phyloP scores from a whole-genome alignment of 768 basidiomycete genomes.

The Lyophyllum shimeji region DNA sequence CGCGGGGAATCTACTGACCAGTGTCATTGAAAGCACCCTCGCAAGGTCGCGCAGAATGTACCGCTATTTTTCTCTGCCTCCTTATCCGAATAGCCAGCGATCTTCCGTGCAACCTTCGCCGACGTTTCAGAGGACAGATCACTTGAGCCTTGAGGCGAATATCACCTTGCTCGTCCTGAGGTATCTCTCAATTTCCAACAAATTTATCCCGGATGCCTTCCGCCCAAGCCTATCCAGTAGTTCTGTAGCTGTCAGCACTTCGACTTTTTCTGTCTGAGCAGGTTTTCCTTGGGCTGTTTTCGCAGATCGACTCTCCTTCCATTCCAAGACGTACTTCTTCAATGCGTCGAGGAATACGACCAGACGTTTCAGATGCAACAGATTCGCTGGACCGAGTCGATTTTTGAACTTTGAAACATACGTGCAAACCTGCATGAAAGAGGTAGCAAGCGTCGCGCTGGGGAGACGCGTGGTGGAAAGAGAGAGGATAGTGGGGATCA shows the following conservation, averaged over 20 bases:
- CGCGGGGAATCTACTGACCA: slow-evolving; percentile 12
- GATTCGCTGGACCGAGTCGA: slow-evolving; percentile 70
- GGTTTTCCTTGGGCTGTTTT: slow-evolving; percentile 8
- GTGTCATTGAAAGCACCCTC: background rate
- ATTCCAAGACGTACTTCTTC: slow-evolving; percentile 54
- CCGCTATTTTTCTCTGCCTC: slow-evolving; percentile 44
- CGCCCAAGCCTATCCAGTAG: slow-evolving; percentile 66
- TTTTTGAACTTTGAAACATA: slow-evolving; percentile 80
- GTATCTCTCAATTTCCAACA: slow-evolving; percentile 81
- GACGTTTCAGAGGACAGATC: background rate
- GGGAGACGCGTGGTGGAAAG: slow-evolving; percentile 75
- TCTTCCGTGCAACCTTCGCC: slow-evolving; percentile 67
- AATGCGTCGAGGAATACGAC: slow-evolving; percentile 72
- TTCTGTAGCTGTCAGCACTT: slow-evolving; percentile 69
- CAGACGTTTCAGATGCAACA: slow-evolving; percentile 79
- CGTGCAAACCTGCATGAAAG: slow-evolving; percentile 70
- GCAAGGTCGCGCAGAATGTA: slow-evolving; percentile 14
- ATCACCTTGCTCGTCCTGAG: slow-evolving; percentile 79
- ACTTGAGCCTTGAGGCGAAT: slow-evolving; percentile 13
- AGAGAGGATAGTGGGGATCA: slow-evolving; percentile 87
- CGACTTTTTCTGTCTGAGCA: slow-evolving; percentile 28
- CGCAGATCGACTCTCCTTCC: slow-evolving; percentile 40
- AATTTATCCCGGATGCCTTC: slow-evolving; percentile 73
- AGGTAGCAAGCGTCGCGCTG: slow-evolving; percentile 51
- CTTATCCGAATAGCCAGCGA: slow-evolving; percentile 81